Evolutionary conservation across 768 basidiomycete species (phyloP).

Genomic region (Baorangia bicolor): DNA sequence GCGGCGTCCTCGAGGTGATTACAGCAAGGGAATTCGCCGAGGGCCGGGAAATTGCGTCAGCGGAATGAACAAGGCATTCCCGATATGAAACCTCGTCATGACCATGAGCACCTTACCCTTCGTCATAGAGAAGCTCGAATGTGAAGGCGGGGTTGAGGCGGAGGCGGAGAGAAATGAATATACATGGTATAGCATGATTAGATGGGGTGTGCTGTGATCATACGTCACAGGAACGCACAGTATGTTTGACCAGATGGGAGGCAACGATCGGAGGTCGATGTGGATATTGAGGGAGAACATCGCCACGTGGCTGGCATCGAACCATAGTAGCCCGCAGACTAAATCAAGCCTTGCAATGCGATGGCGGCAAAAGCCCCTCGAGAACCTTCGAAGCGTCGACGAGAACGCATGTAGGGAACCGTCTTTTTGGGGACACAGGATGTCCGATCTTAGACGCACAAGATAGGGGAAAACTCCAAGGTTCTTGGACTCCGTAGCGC

Average conservation of each 20-base stretch:
- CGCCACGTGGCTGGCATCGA: conserved; percentile 1
- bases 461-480: neutral
- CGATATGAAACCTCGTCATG: conserved; percentile 16
- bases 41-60: conserved; percentile 11
- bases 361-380: neutral
- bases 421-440: neutral
- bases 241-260: conserved; percentile 1
- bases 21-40: conserved; percentile 16
- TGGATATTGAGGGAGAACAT: conserved; percentile 13
- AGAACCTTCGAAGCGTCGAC: neutral
- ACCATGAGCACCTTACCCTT: neutral
- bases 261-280: conserved; percentile 20
- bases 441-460: neutral
- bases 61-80: conserved; percentile 4
- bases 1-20: conserved; percentile 33
- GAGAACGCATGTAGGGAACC: neutral
- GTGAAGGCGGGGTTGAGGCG: conserved; percentile 30
- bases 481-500: neutral
- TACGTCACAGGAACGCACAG: conserved; percentile 31
- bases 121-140: conserved; percentile 18
- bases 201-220: conserved; percentile 3
- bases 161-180: conserved; percentile 25
- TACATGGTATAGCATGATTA: neutral
- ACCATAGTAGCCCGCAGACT: neutral
- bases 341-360: conserved; percentile 1